Evolutionary conservation across 1,284 basidiomycete species (phyloP), one percentile per base, ranked within the genome.

Genomic region (Ustilago sp.): DNA sequence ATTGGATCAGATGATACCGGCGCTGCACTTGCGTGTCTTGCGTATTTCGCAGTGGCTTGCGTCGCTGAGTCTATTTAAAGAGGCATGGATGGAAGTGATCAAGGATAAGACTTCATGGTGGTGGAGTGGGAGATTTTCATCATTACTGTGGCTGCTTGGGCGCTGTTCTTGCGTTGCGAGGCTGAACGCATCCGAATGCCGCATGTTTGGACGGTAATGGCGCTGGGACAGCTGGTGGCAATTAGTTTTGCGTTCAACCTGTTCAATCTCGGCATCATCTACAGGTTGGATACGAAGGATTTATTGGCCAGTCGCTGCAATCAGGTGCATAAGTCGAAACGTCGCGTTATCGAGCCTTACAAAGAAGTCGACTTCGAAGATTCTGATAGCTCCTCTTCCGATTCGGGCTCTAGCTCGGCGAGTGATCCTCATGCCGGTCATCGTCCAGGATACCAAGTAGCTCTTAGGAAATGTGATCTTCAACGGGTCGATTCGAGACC

Each of bases 111-210:
- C 88, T 23, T 90, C 89, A 58, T 93, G 91, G 91, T 92, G 91
- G 91, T 92, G 91, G 91, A 91, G 90, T 77, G 90, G 91, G 91
- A 91, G 82, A 88, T 93, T 34, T 93, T 91, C 83, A 86, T 91
- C 12, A 91, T 90, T 85, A 92, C 92, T 2, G 90, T 90, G 2
- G 90, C 90, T 0, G 85, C 89, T 36, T 91, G 91, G 89, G 90
- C 90, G 0, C 86, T 90, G 0, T 89, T 92, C 63, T 83, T 93
- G 6, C 88, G 88, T 43, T 86, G 87, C 7, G 89, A 92, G 88
- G 90, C 89, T 36, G 85, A 86, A 43, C 86, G 87, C 41, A 83
- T 88, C 50, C 83, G 86, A n/a, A 88, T 92, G 68, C 89, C 88
- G 69, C 88, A 89, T 67, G 77, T 90, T 0, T 91, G 90, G 90